Evolutionary conservation across 176 grass and related monocot species (phyloP), one percentile per base, ranked within the genome.

Genomic region (Pontederia paniculata): DNA sequence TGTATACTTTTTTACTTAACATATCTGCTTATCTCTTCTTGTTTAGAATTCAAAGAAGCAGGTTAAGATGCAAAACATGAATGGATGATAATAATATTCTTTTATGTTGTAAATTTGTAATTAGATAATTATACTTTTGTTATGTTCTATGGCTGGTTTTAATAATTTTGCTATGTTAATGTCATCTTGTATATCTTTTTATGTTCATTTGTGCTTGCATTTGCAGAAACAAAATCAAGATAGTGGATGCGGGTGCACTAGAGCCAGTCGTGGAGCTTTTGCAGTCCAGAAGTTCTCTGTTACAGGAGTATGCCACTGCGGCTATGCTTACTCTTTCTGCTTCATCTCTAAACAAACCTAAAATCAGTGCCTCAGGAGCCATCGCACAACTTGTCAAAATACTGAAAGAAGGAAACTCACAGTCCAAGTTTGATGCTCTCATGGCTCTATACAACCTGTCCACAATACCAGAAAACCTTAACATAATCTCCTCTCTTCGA

Each of bases 171-270:
- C 4, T 9, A 37, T 54, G 17, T 19, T 21, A 54, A 31, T 12
- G 3, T 14, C 19, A 9, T 16, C 1, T 28, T 25, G 3, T 23
- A 25, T 46, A 16, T 19, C 8, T 23, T n/a, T 15, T 23, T 25
- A 8, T 48, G 16, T 48, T 23, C 3, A 3, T 12, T 48, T 16
- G 13, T 17, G 23, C 9, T 6, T 48, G 1, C 6, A 16, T 9
- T 44, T 67, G 18, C 64, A 67, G 64, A 50, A 67, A 67, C 64
- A 67, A 67, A 50, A 67, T 54, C 64, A 67, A 41, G 9, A 54
- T 67, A 8, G 64, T 67, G 49, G 64, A 67, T 14, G 64, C 48
- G 12, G 49, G 64, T 18, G 64, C 49, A 17, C 64, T 67, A 2
- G 28, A 44, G 15, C 64, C 64, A 47, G 5, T 70, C 12, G 28